These are phyloP conservation scores for Penicillium tannophilum DNA, from an alignment of 495 filamentous ascomycete genomes.

Conservation along the genomic window DNA sequence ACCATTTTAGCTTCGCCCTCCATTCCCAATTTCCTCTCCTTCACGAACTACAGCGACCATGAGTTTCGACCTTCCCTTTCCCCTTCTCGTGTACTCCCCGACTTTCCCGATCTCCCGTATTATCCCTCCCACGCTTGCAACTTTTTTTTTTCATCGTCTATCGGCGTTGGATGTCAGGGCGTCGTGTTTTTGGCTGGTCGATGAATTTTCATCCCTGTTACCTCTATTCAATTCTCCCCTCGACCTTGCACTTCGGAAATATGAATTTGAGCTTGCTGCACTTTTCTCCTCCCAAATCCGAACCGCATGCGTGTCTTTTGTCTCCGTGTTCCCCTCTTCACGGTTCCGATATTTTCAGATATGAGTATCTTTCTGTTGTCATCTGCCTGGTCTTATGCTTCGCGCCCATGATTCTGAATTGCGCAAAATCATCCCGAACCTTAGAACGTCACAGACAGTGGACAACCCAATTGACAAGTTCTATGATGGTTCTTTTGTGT, in stretches of 20 bases:
- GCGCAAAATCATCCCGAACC: conserved; percentile 18
- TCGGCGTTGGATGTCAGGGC: conserved; percentile 53
- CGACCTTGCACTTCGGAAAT: conserved; percentile 13
- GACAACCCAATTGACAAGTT: conserved; percentile 22
- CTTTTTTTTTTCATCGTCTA: conserved; percentile 39
- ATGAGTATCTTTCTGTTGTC: conserved; percentile 12
- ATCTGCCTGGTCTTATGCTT: conserved; percentile 11
- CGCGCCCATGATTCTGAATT: conserved; percentile 5
- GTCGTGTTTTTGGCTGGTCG: conserved; percentile 46
- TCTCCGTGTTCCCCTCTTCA: conserved; percentile 1
- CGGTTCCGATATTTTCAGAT: conserved; percentile 5
- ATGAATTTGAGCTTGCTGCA: conserved; percentile 24
- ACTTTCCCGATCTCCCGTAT: conserved; percentile 22
- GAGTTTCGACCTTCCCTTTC: conserved; percentile 26
- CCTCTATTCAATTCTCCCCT: conserved; percentile 7
- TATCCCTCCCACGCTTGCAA: conserved; percentile 35
- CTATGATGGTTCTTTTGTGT: conserved; percentile 9
- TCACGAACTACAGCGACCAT: conserved; percentile 29
- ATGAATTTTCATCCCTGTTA: conserved; percentile 32
- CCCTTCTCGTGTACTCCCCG: conserved; percentile 10
- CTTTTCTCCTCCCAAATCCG: conserved; percentile 16
- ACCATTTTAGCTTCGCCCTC: conserved; percentile 16
- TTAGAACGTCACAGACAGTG: conserved; percentile 24
- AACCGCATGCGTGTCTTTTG: conserved; percentile 12
- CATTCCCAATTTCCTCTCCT: conserved; percentile 28